Conservation (phyloP, 805 yeast species). For the Metschnikowia cerradonensis region DNA sequence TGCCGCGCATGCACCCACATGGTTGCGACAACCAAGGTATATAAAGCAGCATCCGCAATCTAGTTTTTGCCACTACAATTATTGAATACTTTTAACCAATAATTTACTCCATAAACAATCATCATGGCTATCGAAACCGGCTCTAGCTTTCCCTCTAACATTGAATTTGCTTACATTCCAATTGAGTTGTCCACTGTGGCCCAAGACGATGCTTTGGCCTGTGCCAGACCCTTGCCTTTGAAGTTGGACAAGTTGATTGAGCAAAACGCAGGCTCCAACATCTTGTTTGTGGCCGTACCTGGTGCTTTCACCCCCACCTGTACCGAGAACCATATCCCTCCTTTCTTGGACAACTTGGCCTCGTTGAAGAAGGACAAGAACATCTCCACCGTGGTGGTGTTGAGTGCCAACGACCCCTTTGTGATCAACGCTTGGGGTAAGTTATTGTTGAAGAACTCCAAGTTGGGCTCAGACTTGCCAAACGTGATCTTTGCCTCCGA, state of each 20-base stretch:
- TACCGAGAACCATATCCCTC: conserved; percentile 43
- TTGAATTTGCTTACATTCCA: conserved; percentile 37
- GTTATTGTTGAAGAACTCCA: conserved; percentile 28
- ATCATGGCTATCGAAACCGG: conserved; percentile 23
- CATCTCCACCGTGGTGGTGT: conserved; percentile 31
- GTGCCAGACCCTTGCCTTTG: conserved; percentile 33
- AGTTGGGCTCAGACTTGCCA: conserved; percentile 17
- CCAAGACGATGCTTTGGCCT: conserved; percentile 26
- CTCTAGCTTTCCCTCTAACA: conserved; percentile 30
- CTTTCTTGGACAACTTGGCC: conserved; percentile 28
- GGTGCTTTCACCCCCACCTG: conserved; percentile 45
- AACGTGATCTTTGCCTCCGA: conserved; percentile 38
- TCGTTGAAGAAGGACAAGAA: conserved; percentile 27
- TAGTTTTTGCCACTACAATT: background rate
- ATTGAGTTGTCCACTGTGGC: conserved; percentile 26
- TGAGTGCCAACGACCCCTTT: conserved; percentile 42
- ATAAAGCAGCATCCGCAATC: background rate
- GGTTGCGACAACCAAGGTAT: too few relatives aligned
- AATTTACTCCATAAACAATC: background rate
- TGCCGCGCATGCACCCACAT: too few relatives aligned
- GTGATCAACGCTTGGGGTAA: conserved; percentile 44
- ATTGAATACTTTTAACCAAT: too few relatives aligned
- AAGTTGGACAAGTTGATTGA: conserved; percentile 30
- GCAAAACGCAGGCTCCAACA: conserved; percentile 22
- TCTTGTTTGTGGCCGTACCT: conserved; percentile 39